Conservation (phyloP, 768 basidiomycete species). For the Lactarius tabidus region DNA sequence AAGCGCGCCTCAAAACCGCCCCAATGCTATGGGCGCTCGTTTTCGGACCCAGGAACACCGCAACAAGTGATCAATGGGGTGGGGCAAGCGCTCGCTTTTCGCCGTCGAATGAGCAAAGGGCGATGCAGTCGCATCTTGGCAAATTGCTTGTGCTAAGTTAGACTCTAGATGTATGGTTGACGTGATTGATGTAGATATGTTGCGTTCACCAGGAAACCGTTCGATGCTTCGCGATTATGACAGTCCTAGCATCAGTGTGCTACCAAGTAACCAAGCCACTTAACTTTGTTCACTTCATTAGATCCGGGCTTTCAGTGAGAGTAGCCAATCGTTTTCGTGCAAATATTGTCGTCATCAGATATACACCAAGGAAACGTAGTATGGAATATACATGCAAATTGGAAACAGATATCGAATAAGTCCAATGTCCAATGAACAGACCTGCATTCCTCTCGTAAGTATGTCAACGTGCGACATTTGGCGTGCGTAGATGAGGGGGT, state of each 20-base stretch:
- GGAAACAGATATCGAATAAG: conserved; percentile 8
- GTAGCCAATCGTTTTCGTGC: neutral
- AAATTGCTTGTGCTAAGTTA: neutral
- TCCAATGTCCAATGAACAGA: conserved; percentile 6
- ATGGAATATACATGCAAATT: conserved; percentile 17
- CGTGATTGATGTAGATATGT: neutral
- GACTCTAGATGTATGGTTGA: neutral
- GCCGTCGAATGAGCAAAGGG: neutral
- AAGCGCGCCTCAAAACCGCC: neutral
- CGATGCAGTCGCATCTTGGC: neutral
- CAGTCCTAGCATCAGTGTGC: neutral
- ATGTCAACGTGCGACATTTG: conserved; percentile 15
- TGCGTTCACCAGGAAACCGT: neutral
- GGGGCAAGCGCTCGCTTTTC: neutral
- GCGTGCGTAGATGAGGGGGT: conserved; percentile 11
- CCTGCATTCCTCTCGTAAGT: conserved; percentile 16
- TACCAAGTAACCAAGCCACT: neutral
- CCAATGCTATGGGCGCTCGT: neutral
- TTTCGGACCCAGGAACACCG: neutral
- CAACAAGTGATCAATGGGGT: neutral
- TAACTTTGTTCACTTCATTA: neutral
- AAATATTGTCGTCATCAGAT: conserved; percentile 2
- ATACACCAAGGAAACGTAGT: conserved; percentile 7
- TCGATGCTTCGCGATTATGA: neutral
- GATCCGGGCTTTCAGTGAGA: neutral